These are phyloP conservation scores for Trichoderma cornu-damae DNA, from an alignment of 2,329 filamentous ascomycete species.

Conservation along the genomic window DNA sequence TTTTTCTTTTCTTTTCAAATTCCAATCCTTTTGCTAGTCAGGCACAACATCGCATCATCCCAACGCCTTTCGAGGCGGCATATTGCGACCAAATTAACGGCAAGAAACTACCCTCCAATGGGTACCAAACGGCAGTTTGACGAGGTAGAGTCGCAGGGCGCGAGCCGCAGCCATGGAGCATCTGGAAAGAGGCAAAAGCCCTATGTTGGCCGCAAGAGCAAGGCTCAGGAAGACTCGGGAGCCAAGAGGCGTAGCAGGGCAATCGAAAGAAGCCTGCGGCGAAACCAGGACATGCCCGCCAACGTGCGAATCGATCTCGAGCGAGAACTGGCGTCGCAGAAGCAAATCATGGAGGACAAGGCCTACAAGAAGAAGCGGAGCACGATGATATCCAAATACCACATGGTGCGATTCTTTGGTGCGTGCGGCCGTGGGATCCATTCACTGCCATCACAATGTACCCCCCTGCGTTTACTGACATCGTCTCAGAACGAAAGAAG, in stretches of 20 bases:
- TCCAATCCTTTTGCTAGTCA: background rate
- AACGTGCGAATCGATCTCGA: conserved; percentile 64
- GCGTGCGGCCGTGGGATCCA: conserved; percentile 20
- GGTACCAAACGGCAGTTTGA: conserved; percentile 31
- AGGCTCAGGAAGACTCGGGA: conserved; percentile 47
- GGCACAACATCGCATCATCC: background rate
- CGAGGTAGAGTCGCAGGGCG: conserved; percentile 25
- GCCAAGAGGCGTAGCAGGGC: conserved; percentile 68
- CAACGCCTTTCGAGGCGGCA: background rate
- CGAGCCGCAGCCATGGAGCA: background rate
- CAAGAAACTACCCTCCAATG: conserved; percentile 24
- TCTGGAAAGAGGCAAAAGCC: conserved; percentile 34
- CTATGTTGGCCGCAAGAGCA: conserved; percentile 34
- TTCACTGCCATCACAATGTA: background rate
- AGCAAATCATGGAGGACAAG: conserved; percentile 57
- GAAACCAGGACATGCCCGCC: conserved; percentile 59
- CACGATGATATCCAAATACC: conserved; percentile 72
- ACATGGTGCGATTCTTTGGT: conserved; percentile 84
- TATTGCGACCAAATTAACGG: too few relatives aligned
- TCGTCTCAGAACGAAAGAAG: conserved; percentile 61
- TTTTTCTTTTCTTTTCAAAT: too few relatives aligned
- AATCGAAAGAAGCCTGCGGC: conserved; percentile 60
- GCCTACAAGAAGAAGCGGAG: conserved; percentile 57
- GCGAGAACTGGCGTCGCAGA: conserved; percentile 63
- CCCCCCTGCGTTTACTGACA: background rate